Evolutionary conservation across 2,329 filamentous ascomycete genomes (phyloP), one percentile per base, ranked within the genome.

Genomic region (Pseudocercospora fijiensis): DNA sequence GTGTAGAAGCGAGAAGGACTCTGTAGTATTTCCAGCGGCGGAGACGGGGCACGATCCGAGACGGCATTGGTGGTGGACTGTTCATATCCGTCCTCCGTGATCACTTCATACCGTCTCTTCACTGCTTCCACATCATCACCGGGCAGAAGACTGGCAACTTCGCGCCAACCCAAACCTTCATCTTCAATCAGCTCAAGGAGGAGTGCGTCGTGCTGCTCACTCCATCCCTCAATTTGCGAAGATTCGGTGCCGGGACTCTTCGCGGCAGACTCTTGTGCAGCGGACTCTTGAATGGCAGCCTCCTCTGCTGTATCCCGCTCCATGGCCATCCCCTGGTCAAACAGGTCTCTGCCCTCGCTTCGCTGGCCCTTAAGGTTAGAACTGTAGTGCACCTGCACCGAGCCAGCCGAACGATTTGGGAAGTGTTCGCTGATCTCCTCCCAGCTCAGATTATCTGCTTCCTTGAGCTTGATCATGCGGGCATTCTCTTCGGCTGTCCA

Each of bases 81-180:
- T 18, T 41, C 37, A 26, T 65, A 51, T 11, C 57, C 45, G 16
- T 64, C 61, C 3, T 37, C 47, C 13, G 43, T 26, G 18, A 51
- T 26, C n/a, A 49, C 43, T 10, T 59, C 57, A 20, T 52, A 51
- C 41, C 43, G 30, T 33, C 41, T 58, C 18, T 58, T 58, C 22
- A 37, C 20, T 26, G 45, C 45, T 22, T 26, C 45, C 45, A 51
- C 45, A 26, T 51, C 45, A 22, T 20, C 45, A 51, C 45, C 45
- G 13, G 45, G 24, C 22, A 70, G 27, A 6, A 43, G 47, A n/a
- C 37, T 47, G 2, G 65, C 67, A 41, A 72, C 66, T 13, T 61
- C 67, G 13, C 51, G 26, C 67, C 71, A 77, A 0, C 72, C 60
- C 0, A 67, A 52, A 18, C 72, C 67, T 8, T 73, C 60, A 2